Evolutionary conservation across 2,329 filamentous ascomycete species (phyloP), one percentile per base, ranked within the genome.

Genomic region (Exophiala viscosa): DNA sequence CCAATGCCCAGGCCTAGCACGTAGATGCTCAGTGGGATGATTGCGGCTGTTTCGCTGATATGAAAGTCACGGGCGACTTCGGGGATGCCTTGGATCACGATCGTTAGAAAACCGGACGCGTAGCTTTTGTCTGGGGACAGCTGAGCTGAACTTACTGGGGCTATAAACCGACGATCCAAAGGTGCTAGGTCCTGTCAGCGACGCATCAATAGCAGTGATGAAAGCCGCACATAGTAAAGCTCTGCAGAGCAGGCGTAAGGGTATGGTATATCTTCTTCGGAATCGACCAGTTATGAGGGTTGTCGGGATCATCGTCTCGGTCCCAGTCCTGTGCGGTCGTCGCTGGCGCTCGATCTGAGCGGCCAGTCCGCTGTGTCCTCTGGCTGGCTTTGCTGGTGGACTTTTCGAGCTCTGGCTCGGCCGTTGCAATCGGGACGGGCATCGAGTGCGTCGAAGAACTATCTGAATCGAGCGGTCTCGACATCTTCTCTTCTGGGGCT

Each of bases 1-100:
- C 86, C 87, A 50, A 86, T 81, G 1, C 84, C 87, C 42, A 89
- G 85, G 35, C 84, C 84, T 7, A 88, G 69, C n/a, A 88, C 84
- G 70, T 84, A 89, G 45, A 88, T 75, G 0, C 84, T 84, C 0
- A 87, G 77, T 15, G 85, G 84, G 9, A 89, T 71, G 3, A 85
- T 52, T 8, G 68, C 62, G 6, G 65, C 62, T 2, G 64, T 66
- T 6, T 54, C 57, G 8, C 63, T 64, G 18, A 68, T 63, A 15
- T 61, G 34, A 57, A 70, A 69, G 28, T 60, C 56, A 28, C 57
- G 66, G 42, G 82, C 80, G 39, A 88, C 82, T 62, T 86, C 81
- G 4, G 67, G 65, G 13, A 78, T 79, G 31, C 63, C 65, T 31
- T 8, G n/a, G 10, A 8, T n/a, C 4, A 23, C 11, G 14, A n/a